phyloP scores from a whole-genome alignment of 192 early-diverging fungal genomes.

The Backusella westeae region DNA sequence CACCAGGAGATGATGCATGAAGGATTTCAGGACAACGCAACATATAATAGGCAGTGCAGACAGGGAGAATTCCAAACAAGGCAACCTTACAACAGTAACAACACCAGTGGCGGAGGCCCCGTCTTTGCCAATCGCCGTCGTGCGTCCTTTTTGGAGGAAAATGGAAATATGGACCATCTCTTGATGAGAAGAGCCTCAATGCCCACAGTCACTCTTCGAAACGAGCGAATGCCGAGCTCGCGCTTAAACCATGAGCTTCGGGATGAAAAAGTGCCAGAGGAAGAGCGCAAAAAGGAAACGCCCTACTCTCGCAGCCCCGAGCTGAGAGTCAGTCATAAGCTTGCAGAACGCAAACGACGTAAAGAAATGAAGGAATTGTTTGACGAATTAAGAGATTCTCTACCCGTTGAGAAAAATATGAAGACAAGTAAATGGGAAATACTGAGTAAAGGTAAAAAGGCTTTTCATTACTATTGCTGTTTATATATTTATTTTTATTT shows the following conservation, averaged over 20 bases:
- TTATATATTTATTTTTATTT: too few species aligned
- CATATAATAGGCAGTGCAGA: neutral
- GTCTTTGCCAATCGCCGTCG: constrained; percentile 11
- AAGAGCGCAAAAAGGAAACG: constrained; percentile 34
- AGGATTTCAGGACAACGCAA: neutral
- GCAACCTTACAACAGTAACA: neutral
- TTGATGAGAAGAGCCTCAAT: constrained; percentile 31
- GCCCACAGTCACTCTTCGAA: constrained; percentile 24
- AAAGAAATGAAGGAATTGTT: constrained; percentile 93
- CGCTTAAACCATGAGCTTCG: neutral
- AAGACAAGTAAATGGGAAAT: constrained; percentile 93
- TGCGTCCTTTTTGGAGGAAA: constrained; percentile 21
- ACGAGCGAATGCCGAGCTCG: neutral
- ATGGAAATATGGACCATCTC: constrained; percentile 12
- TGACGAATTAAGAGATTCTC: constrained; percentile 77
- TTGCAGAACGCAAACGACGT: constrained; percentile 84
- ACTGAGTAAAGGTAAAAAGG: constrained; percentile 70
- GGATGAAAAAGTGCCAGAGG: neutral
- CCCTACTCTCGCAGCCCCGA: constrained; percentile 74
- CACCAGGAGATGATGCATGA: constrained; percentile 12
- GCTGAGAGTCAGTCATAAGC: constrained; percentile 79
- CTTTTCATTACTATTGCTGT: too few species aligned
- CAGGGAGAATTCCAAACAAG: neutral
- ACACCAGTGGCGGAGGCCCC: neutral
- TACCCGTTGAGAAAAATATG: constrained; percentile 78